Conservation (phyloP, 148 eudicot species). For the Fagopyrum tataricum region DNA sequence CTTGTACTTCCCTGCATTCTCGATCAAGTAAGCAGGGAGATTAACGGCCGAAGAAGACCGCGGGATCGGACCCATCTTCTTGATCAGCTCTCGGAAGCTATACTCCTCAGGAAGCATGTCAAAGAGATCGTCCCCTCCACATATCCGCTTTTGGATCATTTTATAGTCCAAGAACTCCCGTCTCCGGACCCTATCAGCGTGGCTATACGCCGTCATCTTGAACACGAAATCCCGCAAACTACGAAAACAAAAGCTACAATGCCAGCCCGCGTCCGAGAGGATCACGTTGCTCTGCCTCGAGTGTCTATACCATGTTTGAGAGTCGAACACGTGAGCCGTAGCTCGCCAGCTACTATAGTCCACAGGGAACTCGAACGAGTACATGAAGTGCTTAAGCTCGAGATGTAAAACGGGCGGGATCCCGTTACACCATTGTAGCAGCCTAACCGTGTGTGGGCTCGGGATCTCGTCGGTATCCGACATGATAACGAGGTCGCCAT, state of each 20-base stretch:
- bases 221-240: constrained; percentile 56
- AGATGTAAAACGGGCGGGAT: constrained; percentile 60
- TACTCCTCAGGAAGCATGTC: constrained; percentile 96
- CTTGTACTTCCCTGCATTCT: constrained; percentile 58
- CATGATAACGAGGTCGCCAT: constrained; percentile 69
- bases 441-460: constrained; percentile 63
- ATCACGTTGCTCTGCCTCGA: constrained; percentile 49
- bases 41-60: constrained; percentile 61
- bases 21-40: constrained; percentile 66
- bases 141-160: constrained; percentile 58
- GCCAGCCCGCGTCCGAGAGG: constrained; percentile 91
- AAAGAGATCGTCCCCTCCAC: constrained; percentile 65
- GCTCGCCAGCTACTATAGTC: constrained; percentile 91
- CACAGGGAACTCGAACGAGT: constrained; percentile 85
- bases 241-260: constrained; percentile 85
- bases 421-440: constrained; percentile 83
- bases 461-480: constrained; percentile 89
- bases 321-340: constrained; percentile 40
- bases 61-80: constrained; percentile 76
- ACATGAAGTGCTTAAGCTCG: constrained; percentile 66
- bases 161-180: constrained; percentile 42
- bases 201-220: constrained; percentile 92
- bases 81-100: constrained; percentile 56
- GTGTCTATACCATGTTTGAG: constrained; percentile 46
- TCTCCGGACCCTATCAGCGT: constrained; percentile 68